Conservation (phyloP, 768 basidiomycete species). For the Auricularia heimuer region DNA sequence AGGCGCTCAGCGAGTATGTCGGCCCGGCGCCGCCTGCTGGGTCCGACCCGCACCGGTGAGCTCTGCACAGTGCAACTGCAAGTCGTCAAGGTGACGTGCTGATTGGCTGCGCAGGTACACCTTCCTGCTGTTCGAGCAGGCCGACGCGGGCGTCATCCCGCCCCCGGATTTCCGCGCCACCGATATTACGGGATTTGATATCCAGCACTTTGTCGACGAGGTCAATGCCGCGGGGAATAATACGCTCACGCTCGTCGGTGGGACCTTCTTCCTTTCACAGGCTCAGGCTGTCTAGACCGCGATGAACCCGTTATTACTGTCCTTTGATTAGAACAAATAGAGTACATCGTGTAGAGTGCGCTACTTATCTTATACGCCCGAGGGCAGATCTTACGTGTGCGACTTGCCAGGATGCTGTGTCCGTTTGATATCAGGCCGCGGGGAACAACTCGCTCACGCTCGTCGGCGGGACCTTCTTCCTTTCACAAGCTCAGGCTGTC, state of each 20-base stretch:
- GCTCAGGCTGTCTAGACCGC: too few relatives aligned
- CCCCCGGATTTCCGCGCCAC: background rate
- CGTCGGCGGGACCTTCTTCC: background rate
- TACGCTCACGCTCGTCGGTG: background rate
- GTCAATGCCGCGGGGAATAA: background rate
- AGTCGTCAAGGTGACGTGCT: background rate
- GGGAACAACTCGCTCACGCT: too few relatives aligned
- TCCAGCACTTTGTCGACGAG: background rate
- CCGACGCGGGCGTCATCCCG: background rate
- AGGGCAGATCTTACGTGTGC: too few relatives aligned
- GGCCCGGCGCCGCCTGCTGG: constrained; percentile 35
- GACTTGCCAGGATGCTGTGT: too few relatives aligned
- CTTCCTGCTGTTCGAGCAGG: constrained; percentile 38
- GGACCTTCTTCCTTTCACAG: background rate
- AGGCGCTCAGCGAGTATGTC: constrained; percentile 31
- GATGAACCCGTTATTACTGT: too few relatives aligned
- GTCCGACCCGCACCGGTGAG: constrained; percentile 34
- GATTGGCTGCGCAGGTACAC: constrained; percentile 27
- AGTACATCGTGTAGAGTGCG: too few relatives aligned
- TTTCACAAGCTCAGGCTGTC: background rate
- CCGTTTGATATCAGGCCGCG: too few relatives aligned
- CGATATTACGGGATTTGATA: background rate
- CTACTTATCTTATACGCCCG: too few relatives aligned
- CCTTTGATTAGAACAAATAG: too few relatives aligned
- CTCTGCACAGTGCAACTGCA: background rate